phyloP scores from a whole-genome alignment of 352 stramenopile species.

The Phytophthora vignae region DNA sequence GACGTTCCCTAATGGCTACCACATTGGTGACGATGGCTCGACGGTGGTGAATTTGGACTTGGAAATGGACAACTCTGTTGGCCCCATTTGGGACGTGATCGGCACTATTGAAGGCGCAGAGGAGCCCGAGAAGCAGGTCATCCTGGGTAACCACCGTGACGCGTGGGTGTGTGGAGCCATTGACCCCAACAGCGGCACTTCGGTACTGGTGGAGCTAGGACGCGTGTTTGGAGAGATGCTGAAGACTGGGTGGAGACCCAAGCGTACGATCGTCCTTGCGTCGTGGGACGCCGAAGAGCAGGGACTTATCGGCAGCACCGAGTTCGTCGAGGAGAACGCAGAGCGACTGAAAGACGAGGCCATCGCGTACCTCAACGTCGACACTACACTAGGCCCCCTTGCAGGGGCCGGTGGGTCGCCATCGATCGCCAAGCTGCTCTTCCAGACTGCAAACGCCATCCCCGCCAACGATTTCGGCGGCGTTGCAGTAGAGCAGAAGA shows the following conservation, averaged over 20 bases:
- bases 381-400: slow-evolving; percentile 66
- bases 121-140: slow-evolving; percentile 65
- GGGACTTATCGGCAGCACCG: slow-evolving; percentile 83
- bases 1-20: slow-evolving; percentile 62
- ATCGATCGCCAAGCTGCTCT: slow-evolving; percentile 69
- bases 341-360: slow-evolving; percentile 59
- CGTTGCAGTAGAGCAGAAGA: slow-evolving; percentile 27
- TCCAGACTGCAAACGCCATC: slow-evolving; percentile 61
- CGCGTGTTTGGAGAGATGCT: slow-evolving; percentile 70
- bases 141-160: slow-evolving; percentile 92
- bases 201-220: slow-evolving; percentile 79
- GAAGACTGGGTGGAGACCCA: slow-evolving; percentile 67
- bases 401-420: slow-evolving; percentile 66
- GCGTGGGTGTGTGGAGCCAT: slow-evolving; percentile 90
- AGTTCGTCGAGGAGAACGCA: slow-evolving; percentile 79
- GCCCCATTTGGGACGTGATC: slow-evolving; percentile 89
- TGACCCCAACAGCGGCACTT: slow-evolving; percentile 86
- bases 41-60: slow-evolving; percentile 68
- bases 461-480: slow-evolving; percentile 56
- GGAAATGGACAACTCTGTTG: slow-evolving; percentile 78
- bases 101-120: slow-evolving; percentile 68
- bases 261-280: slow-evolving; percentile 77
- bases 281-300: slow-evolving; percentile 92
- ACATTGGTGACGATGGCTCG: slow-evolving; percentile 67
- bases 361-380: slow-evolving; percentile 89